Conservation (phyloP, 331 rosid genomes). For the Cucumis variabilis region DNA sequence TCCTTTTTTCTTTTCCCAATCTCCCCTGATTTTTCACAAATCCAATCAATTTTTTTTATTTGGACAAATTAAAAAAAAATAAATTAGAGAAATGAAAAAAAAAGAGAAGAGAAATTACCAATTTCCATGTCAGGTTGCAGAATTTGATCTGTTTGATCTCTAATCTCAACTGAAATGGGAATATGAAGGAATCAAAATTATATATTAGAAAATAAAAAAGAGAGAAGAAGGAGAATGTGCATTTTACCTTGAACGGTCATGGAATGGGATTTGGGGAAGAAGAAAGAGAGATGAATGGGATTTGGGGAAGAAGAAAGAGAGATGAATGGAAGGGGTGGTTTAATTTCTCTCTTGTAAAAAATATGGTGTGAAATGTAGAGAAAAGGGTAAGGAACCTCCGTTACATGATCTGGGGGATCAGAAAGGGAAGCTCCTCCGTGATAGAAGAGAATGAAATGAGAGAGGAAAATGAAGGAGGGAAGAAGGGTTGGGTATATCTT, state of each 20-base stretch:
- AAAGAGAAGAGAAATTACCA: not conserved
- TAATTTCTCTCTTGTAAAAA: not conserved
- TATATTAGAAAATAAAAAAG: too few species aligned
- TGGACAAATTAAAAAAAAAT: not conserved
- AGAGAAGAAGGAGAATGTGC: not conserved
- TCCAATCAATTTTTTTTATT: not conserved
- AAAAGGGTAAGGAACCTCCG: not conserved
- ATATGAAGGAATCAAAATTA: not conserved
- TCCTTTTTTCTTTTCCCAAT: not conserved
- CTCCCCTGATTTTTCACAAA: not conserved
- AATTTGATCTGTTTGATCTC: slow-evolving; percentile 40
- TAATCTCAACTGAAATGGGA: slow-evolving; percentile 29
- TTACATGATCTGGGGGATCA: not conserved
- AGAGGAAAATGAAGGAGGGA: slow-evolving; percentile 31
- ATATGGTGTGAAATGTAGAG: slow-evolving; percentile 1
- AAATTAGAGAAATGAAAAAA: not conserved
- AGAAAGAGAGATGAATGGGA: not conserved
- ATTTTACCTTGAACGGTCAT: slow-evolving; percentile 55
- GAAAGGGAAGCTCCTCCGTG: slow-evolving; percentile 28
- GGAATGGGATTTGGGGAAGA: slow-evolving; percentile 28
- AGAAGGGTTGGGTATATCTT: slow-evolving; percentile 39
- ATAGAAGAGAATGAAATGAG: not conserved
- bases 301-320: not conserved
- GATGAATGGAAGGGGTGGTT: not conserved
- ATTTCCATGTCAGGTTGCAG: slow-evolving; percentile 34